Conservation (phyloP, 2,329 filamentous ascomycete species). For the Zalaria sp. region DNA sequence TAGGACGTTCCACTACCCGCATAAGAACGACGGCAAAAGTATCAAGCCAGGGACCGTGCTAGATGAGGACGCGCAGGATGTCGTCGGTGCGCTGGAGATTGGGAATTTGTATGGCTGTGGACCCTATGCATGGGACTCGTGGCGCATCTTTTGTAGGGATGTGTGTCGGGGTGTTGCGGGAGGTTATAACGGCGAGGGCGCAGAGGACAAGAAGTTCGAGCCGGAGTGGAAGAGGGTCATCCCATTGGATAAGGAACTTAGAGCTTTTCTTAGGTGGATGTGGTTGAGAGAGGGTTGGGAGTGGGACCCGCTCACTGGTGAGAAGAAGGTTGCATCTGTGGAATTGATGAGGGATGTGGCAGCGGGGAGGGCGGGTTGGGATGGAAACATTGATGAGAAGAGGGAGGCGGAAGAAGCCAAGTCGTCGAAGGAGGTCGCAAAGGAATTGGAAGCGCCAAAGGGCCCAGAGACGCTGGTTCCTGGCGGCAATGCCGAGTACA, state of each 20-base stretch:
- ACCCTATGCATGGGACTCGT: constrained; percentile 74
- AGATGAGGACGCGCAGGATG: constrained; percentile 28
- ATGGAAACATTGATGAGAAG: background rate
- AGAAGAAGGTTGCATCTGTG: constrained; percentile 37
- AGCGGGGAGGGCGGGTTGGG: constrained; percentile 37
- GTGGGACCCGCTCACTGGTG: constrained; percentile 63
- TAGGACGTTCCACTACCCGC: constrained; percentile 42
- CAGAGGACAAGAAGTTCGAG: constrained; percentile 40
- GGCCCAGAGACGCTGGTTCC: constrained; percentile 1
- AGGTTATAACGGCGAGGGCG: constrained; percentile 50
- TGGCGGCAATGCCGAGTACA: background rate
- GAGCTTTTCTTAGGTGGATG: constrained; percentile 77
- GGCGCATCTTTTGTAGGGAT: constrained; percentile 88
- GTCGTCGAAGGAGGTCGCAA: background rate
- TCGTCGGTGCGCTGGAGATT: constrained; percentile 60
- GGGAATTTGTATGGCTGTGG: constrained; percentile 67
- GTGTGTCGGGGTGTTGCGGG: constrained; percentile 49
- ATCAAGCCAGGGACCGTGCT: constrained; percentile 32
- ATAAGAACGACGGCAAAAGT: constrained; percentile 33
- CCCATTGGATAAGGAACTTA: constrained; percentile 76
- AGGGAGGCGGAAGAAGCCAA: background rate
- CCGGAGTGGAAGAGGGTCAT: constrained; percentile 85
- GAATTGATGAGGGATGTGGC: constrained; percentile 44
- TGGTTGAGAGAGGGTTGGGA: constrained; percentile 78
- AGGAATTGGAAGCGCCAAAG: background rate